A percentile compares a stretch with the other conserved stretches of the same genome.
Conservation (phyloP, 768 basidiomycete genomes). For the Boletus rex-veris region DNA sequence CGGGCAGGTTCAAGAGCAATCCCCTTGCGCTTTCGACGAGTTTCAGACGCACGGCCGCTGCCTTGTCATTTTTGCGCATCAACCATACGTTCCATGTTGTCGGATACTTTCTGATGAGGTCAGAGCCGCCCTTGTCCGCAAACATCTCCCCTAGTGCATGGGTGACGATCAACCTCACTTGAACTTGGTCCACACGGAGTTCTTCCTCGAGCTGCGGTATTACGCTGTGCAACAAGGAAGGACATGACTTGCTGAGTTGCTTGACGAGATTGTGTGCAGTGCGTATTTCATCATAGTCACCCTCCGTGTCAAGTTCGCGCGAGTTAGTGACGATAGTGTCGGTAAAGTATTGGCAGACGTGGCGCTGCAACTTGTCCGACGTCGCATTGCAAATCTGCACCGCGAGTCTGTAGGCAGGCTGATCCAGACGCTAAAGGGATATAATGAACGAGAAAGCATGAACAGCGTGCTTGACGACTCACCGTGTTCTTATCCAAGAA, state of each 20-base stretch:
- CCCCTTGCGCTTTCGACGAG: constrained; percentile 70
- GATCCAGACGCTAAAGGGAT: constrained; percentile 53
- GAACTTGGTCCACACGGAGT: constrained; percentile 68
- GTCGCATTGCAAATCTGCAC: constrained; percentile 82
- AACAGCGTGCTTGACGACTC: constrained; percentile 23
- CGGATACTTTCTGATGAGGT: constrained; percentile 78
- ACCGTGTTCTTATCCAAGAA: constrained; percentile 79
- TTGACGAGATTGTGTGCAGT: constrained; percentile 84
- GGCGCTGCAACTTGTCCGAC: constrained; percentile 82
- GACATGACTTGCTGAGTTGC: constrained; percentile 74
- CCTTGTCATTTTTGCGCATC: constrained; percentile 73
- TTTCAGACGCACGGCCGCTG: constrained; percentile 63
- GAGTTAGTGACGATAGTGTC: constrained; percentile 72
- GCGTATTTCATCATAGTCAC: constrained; percentile 65
- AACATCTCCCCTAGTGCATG: constrained; percentile 90
- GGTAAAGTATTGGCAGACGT: constrained; percentile 90
- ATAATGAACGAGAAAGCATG: constrained; percentile 1
- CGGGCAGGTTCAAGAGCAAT: constrained; percentile 62
- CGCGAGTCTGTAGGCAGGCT: constrained; percentile 77
- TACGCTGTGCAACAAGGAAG: constrained; percentile 80
- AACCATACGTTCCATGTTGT: constrained; percentile 86
- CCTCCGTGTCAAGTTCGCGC: constrained; percentile 49
- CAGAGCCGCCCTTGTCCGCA: constrained; percentile 65
- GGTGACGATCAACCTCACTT: constrained; percentile 76
- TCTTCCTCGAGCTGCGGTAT: constrained; percentile 93